Percentiles rank a stretch among this genome's conserved stretches.
phyloP scores from a whole-genome alignment of 805 yeast species.

The Sugiyamaella mastotermitis region DNA sequence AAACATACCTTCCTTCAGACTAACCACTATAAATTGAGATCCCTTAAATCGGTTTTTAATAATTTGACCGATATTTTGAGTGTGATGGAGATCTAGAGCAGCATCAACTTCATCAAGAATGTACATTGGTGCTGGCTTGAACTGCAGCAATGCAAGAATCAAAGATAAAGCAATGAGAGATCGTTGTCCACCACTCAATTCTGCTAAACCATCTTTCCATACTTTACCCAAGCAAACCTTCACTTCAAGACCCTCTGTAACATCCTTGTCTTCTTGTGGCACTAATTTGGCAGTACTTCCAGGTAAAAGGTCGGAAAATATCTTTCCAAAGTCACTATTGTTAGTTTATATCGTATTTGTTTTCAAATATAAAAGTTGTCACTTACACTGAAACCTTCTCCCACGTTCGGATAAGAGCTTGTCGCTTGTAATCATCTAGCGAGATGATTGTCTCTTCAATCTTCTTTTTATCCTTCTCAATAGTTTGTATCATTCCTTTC shows the following conservation, averaged over 20 bases:
- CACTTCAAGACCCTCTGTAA: conserved; percentile 86
- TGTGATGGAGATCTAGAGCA: conserved; percentile 92
- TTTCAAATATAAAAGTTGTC: background rate
- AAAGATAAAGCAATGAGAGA: conserved; percentile 89
- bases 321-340: conserved; percentile 69
- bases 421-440: conserved; percentile 77
- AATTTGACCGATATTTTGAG: conserved; percentile 94
- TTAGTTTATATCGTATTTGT: background rate
- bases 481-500: conserved; percentile 74
- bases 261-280: conserved; percentile 71
- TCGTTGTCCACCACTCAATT: conserved; percentile 94
- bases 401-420: conserved; percentile 79
- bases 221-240: conserved; percentile 83
- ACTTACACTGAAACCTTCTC: conserved; percentile 59
- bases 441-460: conserved; percentile 82
- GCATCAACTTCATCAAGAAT: conserved; percentile 98
- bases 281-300: conserved; percentile 86
- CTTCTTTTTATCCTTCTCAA: conserved; percentile 82
- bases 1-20: conserved; percentile 97
- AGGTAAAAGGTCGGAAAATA: conserved; percentile 83
- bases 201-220: conserved; percentile 95
- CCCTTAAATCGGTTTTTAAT: conserved; percentile 94
- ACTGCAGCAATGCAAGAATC: conserved; percentile 85
- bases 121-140: conserved; percentile 98
- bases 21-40: conserved; percentile 93